Base-by-base conservation (phyloP, 495 filamentous ascomycete species). In the Lasiosphaeris hirsuta region DNA sequence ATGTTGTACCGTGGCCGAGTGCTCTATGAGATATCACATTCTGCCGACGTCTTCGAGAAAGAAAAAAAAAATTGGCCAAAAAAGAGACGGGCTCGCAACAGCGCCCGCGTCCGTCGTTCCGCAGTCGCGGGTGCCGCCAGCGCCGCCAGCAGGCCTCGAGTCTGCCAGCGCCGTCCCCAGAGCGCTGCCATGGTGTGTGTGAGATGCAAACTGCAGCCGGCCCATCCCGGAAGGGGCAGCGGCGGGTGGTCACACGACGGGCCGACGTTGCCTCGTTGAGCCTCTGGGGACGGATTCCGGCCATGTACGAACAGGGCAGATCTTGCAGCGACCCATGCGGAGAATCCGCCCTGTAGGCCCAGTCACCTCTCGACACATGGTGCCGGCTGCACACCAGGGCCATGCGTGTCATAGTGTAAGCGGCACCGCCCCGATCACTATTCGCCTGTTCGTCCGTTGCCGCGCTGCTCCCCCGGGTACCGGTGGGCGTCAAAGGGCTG, bases 171-270 rank as follows among this genome's bases (percentile, higher is more conserved):
- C 44, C 44, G 34, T 39, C 19, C 19, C 34, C 14, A 30, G n/a
- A 10, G 42, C 50, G 23, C 40, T 11, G 46, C 19, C 57, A 48
- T 52, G 54, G 55, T 41, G 41, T 30, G 55, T 41, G 41, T 30
- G 56, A 58, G 46, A 49, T 49, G 38, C 58, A 47, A 59, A 57
- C 57, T 65, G 59, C 64, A 58, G 58, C 61, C 42, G 35, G 51
- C 55, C 59, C 63, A 53, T 65, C 47, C 63, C 65, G 43, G 59
- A 66, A 67, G 51, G 41, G 58, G 50, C 11, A 45, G 47, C 47
- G 45, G 54, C 10, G 35, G 39, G 35, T 56, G 52, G 64, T 65
- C 59, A 69, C 63, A 67, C 57, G 62, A 54, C 64, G 64, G 66
- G 18, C 61, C 61, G 59, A 56, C 47, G 51, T 36, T 19, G 19